These are phyloP conservation scores for Acrodontium crateriforme DNA, from an alignment of 2,329 filamentous ascomycete genomes.

Conservation along the genomic window DNA sequence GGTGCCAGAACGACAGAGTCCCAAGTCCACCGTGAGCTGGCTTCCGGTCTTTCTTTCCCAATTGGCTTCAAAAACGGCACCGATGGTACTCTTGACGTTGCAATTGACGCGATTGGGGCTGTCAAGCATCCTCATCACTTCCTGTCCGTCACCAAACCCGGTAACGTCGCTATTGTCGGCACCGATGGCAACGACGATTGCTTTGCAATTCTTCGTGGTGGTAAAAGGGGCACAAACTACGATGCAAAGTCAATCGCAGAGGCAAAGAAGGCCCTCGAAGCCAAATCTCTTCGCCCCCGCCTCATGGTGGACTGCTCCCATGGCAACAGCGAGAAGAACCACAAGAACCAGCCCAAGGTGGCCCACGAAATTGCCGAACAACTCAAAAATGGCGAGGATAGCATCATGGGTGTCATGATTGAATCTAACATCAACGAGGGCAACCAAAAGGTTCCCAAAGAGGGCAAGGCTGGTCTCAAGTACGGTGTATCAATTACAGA, in stretches of 20 bases:
- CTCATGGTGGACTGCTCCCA: slow-evolving; percentile 99
- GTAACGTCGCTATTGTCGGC: slow-evolving; percentile 83
- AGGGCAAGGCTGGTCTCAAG: slow-evolving; percentile 65
- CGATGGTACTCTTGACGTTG: slow-evolving; percentile 77
- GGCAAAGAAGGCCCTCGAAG: slow-evolving; percentile 62
- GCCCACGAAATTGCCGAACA: slow-evolving; percentile 71
- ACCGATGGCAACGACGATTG: slow-evolving; percentile 93
- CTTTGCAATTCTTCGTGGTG: slow-evolving; percentile 89
- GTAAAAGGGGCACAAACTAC: slow-evolving; percentile 85
- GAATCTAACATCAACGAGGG: slow-evolving; percentile 94
- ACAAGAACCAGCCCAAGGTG: slow-evolving; percentile 93
- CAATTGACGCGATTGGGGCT: slow-evolving; percentile 83
- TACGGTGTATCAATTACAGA: slow-evolving; percentile 92
- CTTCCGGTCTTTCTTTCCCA: slow-evolving; percentile 88
- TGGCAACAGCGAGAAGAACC: slow-evolving; percentile 96
- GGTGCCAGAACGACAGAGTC: slow-evolving; percentile 93
- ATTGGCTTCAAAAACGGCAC: slow-evolving; percentile 99
- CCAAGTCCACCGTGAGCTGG: slow-evolving; percentile 90
- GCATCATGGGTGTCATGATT: slow-evolving; percentile 95
- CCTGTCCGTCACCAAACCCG: slow-evolving; percentile 96
- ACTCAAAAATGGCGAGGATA: slow-evolving; percentile 71
- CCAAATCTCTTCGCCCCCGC: slow-evolving; percentile 74
- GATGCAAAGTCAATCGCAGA: slow-evolving; percentile 70
- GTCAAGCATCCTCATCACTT: slow-evolving; percentile 85
- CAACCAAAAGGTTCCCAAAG: slow-evolving; percentile 61